These are phyloP conservation scores for Colletotrichum horii DNA, from an alignment of 2,329 filamentous ascomycete genomes.

Conservation along the genomic window DNA sequence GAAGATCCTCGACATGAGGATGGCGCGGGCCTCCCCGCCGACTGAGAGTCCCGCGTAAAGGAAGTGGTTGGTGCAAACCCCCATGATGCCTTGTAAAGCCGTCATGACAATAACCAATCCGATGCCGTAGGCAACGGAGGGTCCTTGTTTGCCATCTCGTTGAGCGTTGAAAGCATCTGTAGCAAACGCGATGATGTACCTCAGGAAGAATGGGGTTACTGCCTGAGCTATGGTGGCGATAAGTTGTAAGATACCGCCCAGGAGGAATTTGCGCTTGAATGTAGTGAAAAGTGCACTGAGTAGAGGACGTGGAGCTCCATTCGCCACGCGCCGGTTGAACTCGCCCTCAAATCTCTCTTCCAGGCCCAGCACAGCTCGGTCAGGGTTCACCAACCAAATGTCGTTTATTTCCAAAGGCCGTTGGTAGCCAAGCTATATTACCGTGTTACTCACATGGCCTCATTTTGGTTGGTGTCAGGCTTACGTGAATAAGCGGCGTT, in stretches of 20 bases:
- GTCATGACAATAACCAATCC: constrained; percentile 63
- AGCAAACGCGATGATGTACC: constrained; percentile 86
- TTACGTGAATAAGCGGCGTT: neutral
- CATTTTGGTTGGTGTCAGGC: neutral
- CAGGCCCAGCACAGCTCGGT: constrained; percentile 72
- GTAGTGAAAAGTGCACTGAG: constrained; percentile 81
- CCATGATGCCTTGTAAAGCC: constrained; percentile 82
- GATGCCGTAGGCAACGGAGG: neutral
- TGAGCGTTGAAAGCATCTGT: constrained; percentile 69
- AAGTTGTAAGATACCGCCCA: constrained; percentile 79
- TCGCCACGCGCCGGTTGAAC: constrained; percentile 60
- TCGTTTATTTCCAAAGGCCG: constrained; percentile 82
- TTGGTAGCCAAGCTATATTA: constrained; percentile 75
- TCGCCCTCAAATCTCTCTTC: constrained; percentile 71
- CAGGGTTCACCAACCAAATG: constrained; percentile 85
- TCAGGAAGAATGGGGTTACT: constrained; percentile 81
- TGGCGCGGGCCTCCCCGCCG: constrained; percentile 80
- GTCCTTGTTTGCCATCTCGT: neutral
- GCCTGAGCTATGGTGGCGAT: constrained; percentile 75
- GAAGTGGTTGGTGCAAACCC: constrained; percentile 84
- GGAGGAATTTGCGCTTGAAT: constrained; percentile 81
- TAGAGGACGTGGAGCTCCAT: constrained; percentile 75
- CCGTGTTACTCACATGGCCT: neutral
- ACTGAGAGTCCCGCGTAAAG: constrained; percentile 93
- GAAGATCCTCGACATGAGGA: constrained; percentile 85